Evolutionary conservation across 2,329 filamentous ascomycete genomes (phyloP).

Genomic region (Colletotrichum camelliae): DNA sequence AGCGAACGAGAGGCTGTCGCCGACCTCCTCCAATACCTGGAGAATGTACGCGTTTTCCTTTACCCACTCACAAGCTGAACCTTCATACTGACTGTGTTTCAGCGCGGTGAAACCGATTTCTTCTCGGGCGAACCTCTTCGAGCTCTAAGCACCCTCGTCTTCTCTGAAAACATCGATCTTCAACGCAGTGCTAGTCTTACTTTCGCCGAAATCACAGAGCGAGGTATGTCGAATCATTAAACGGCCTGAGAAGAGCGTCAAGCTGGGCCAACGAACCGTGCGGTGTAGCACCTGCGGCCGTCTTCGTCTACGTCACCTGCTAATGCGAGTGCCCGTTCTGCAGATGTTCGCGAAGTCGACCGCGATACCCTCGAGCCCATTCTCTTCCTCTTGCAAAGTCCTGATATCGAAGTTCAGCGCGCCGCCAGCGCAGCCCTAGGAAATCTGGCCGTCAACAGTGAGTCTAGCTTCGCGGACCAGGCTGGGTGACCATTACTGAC

Average conservation of each 20-base stretch:
- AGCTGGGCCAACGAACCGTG: neutral
- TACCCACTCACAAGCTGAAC: neutral
- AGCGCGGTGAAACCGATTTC: slow-evolving; percentile 98
- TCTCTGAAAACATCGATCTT: slow-evolving; percentile 97
- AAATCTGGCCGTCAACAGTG: slow-evolving; percentile 97
- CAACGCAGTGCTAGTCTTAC: slow-evolving; percentile 97
- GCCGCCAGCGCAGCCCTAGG: slow-evolving; percentile 95
- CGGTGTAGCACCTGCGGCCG: neutral
- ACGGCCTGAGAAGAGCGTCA: neutral
- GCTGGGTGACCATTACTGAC: neutral
- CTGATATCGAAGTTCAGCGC: slow-evolving; percentile 95
- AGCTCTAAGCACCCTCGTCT: slow-evolving; percentile 93
- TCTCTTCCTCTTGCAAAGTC: slow-evolving; percentile 90
- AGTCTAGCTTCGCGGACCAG: slow-evolving; percentile 33
- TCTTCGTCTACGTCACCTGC: neutral
- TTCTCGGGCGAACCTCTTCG: slow-evolving; percentile 94
- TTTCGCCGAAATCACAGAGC: slow-evolving; percentile 97
- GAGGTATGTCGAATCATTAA: slow-evolving; percentile 67
- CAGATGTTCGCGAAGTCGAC: slow-evolving; percentile 96
- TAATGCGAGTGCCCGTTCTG: neutral
- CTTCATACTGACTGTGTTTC: slow-evolving; percentile 35
- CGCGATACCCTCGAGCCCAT: slow-evolving; percentile 95
- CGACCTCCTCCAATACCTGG: slow-evolving; percentile 91
- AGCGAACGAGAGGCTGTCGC: slow-evolving; percentile 97
- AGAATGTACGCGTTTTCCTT: slow-evolving; percentile 73